Evolutionary conservation across 2,329 filamentous ascomycete species (phyloP).

Genomic region (Dactylellina sp.): DNA sequence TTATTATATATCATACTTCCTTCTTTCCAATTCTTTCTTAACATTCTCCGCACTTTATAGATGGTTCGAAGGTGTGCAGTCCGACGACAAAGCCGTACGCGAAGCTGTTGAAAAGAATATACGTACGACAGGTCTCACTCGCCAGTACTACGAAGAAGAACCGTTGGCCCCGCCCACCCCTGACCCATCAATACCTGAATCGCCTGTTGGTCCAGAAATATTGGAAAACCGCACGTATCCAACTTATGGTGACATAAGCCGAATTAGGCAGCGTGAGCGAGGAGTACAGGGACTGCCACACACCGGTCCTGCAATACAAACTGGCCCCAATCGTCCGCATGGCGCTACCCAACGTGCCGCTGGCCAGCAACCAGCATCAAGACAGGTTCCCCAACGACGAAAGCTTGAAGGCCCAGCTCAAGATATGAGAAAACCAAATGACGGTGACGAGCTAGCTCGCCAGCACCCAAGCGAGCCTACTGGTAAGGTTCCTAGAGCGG

Average conservation of each 20-base stretch:
- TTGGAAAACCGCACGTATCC: neutral
- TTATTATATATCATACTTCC: neutral
- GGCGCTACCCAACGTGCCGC: neutral
- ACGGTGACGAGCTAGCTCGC: slow-evolving; percentile 34
- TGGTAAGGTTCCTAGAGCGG: neutral
- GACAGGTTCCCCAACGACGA: neutral
- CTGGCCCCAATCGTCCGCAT: slow-evolving; percentile 13
- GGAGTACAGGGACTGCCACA: too few relatives aligned
- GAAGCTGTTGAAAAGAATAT: slow-evolving; percentile 28
- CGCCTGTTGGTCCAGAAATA: neutral
- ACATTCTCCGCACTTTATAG: slow-evolving; percentile 4
- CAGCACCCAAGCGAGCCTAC: slow-evolving; percentile 26
- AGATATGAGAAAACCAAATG: slow-evolving; percentile 31
- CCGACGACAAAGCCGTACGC: slow-evolving; percentile 5
- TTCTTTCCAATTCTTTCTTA: neutral
- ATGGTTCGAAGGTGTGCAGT: slow-evolving; percentile 32
- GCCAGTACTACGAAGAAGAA: slow-evolving; percentile 20
- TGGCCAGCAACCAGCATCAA: neutral
- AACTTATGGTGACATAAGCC: slow-evolving; percentile 34
- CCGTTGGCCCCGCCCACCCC: neutral
- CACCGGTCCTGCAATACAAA: neutral
- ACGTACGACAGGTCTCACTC: slow-evolving; percentile 46
- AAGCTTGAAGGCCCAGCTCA: slow-evolving; percentile 37
- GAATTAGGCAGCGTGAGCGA: neutral
- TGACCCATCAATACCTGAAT: neutral